Evolutionary conservation across 2,329 filamentous ascomycete species (phyloP).

Genomic region (Trichophyton equinum): DNA sequence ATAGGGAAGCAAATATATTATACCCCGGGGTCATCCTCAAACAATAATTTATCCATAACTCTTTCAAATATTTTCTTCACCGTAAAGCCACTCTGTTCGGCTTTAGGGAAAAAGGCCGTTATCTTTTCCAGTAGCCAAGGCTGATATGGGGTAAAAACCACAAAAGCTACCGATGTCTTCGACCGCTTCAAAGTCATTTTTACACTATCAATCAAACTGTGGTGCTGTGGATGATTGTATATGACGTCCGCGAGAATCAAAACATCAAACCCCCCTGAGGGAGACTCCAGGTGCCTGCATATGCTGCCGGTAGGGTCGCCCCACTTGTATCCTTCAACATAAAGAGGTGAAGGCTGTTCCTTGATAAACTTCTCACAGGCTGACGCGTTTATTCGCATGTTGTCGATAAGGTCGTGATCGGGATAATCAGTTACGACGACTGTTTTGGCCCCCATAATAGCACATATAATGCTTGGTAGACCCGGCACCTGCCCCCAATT

Average conservation of each 20-base stretch:
- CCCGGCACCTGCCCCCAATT: constrained; percentile 85
- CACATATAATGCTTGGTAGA: constrained; percentile 66
- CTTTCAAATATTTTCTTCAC: constrained; percentile 73
- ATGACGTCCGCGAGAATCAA: constrained; percentile 78
- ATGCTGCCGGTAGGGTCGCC: constrained; percentile 52
- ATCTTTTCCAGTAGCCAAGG: constrained; percentile 83
- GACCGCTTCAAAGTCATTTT: constrained; percentile 49
- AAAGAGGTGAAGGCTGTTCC: constrained; percentile 34
- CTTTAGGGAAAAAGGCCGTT: constrained; percentile 72
- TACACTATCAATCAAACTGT: constrained; percentile 61
- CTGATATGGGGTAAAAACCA: constrained; percentile 90
- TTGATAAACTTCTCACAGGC: constrained; percentile 38
- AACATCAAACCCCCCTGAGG: constrained; percentile 52
- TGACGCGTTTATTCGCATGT: constrained; percentile 62
- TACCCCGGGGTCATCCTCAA: constrained; percentile 72
- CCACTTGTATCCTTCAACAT: constrained; percentile 70
- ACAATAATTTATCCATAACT: constrained; percentile 74
- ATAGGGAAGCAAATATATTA: constrained; percentile 18
- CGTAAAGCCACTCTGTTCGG: constrained; percentile 54
- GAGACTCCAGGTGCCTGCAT: constrained; percentile 42
- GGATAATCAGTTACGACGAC: constrained; percentile 80
- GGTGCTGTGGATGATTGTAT: constrained; percentile 83
- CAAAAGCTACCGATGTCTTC: constrained; percentile 52
- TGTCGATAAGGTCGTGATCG: constrained; percentile 68
- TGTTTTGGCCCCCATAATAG: constrained; percentile 54